phyloP scores from a whole-genome alignment of 129 eudicot species.

The Centaurea solstitialis region DNA sequence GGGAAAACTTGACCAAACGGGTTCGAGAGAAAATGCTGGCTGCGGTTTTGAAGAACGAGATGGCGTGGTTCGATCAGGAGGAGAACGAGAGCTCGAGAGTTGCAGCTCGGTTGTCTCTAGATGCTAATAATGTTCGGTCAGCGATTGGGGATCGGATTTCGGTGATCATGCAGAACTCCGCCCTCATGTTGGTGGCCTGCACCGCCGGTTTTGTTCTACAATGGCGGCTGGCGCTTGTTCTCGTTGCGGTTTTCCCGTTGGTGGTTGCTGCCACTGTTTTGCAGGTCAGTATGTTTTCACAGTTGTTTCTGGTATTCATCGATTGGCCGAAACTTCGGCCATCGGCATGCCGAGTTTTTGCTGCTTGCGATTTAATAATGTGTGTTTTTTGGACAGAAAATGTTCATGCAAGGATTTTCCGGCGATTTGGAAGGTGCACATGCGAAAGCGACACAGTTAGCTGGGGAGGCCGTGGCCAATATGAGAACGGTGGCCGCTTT shows the following conservation, averaged over 20 bases:
- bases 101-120: slow-evolving; percentile 84
- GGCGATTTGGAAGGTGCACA: slow-evolving; percentile 94
- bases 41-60: slow-evolving; percentile 76
- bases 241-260: slow-evolving; percentile 85
- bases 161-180: slow-evolving; percentile 91
- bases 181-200: slow-evolving; percentile 93
- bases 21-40: slow-evolving; percentile 86
- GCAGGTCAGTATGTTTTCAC: slow-evolving; percentile 51
- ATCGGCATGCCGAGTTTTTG: neutral
- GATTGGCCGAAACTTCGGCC: neutral
- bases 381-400: slow-evolving; percentile 53
- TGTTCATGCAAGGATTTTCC: slow-evolving; percentile 97
- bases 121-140: slow-evolving; percentile 86
- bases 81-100: slow-evolving; percentile 92
- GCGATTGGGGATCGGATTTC: slow-evolving; percentile 93
- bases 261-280: slow-evolving; percentile 92
- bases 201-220: slow-evolving; percentile 88
- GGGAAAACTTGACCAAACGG: slow-evolving; percentile 86
- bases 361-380: neutral
- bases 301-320: neutral
- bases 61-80: slow-evolving; percentile 97
- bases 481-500: slow-evolving; percentile 94
- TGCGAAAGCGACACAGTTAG: slow-evolving; percentile 88
- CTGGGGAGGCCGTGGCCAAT: slow-evolving; percentile 92
- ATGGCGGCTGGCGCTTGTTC: slow-evolving; percentile 96